A percentile compares a stretch with the other conserved stretches of the same genome.
Conservation (phyloP, 495 filamentous ascomycete species). For the Xylaria sp. region DNA sequence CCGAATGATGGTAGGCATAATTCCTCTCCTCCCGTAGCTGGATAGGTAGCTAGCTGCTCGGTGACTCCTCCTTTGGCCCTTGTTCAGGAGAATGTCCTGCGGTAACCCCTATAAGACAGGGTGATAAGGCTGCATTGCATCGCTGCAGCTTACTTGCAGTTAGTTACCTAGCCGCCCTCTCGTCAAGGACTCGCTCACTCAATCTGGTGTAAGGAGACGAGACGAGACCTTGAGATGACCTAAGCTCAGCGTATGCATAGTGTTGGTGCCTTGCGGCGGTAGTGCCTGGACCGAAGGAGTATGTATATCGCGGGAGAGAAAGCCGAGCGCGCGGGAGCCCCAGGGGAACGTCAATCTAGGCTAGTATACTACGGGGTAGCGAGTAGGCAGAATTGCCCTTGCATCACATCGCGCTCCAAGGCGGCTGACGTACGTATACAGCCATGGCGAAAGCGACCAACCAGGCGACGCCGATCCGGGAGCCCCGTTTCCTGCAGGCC, state of each 20-base stretch:
- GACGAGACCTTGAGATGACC: not conserved
- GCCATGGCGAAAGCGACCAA: conserved; percentile 1
- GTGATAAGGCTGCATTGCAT: conserved; percentile 5
- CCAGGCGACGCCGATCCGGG: not conserved
- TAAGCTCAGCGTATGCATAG: not conserved
- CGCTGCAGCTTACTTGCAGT: conserved; percentile 13
- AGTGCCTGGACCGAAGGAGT: conserved; percentile 3
- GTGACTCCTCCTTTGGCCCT: not conserved
- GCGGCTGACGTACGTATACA: conserved; percentile 21
- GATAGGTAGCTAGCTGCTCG: no score
- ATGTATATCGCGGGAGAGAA: conserved; percentile 1
- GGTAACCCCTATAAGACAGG: no score
- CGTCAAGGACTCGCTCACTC: conserved; percentile 2
- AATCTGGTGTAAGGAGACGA: not conserved
- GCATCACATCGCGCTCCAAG: not conserved
- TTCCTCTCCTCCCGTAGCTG: no score
- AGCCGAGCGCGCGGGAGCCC: not conserved
- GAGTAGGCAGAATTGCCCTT: conserved; percentile 1
- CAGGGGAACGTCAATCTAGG: not conserved
- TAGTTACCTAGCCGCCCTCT: no score
- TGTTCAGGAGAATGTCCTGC: not conserved
- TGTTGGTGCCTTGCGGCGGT: conserved; percentile 5
- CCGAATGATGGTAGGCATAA: not conserved
- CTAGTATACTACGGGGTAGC: not conserved
- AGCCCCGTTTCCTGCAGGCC: conserved; percentile 1